Evolutionary conservation across 1,284 basidiomycete species (phyloP).

Genomic region (Moesziomyces sp.): DNA sequence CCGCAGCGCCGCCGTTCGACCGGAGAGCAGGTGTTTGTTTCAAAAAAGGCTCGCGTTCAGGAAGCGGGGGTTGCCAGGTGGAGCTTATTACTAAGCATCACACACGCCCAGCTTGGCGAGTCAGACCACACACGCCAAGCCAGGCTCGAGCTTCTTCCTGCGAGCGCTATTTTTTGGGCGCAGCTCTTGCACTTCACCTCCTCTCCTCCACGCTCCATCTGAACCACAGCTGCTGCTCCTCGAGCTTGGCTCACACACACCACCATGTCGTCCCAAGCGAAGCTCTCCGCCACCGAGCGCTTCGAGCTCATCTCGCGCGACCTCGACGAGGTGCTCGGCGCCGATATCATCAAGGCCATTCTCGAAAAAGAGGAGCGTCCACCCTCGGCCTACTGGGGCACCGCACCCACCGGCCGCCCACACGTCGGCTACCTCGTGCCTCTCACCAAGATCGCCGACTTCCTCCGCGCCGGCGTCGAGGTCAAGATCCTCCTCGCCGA

Average conservation of each 20-base stretch:
- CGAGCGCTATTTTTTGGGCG: neutral
- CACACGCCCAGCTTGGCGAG: slow-evolving; percentile 1
- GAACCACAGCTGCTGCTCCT: neutral
- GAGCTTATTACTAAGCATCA: slow-evolving; percentile 8
- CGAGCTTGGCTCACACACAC: neutral
- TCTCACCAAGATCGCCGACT: slow-evolving; percentile 95
- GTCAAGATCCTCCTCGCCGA: slow-evolving; percentile 92
- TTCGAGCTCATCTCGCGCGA: slow-evolving; percentile 87
- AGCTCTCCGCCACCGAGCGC: slow-evolving; percentile 73
- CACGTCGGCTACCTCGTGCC: slow-evolving; percentile 98
- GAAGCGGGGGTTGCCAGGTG: too few relatives aligned
- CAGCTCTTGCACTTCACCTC: neutral
- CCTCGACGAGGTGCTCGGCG: slow-evolving; percentile 88
- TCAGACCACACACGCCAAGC: slow-evolving; percentile 4
- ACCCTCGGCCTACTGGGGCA: slow-evolving; percentile 73
- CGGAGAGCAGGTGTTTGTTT: too few relatives aligned
- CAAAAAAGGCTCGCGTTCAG: too few relatives aligned
- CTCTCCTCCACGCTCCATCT: neutral
- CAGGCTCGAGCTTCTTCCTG: slow-evolving; percentile 13
- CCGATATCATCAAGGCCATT: slow-evolving; percentile 83
- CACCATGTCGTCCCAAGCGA: slow-evolving; percentile 35
- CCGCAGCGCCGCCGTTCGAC: too few relatives aligned
- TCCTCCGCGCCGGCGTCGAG: slow-evolving; percentile 89
- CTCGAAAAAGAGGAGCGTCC: slow-evolving; percentile 74
- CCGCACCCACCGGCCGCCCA: slow-evolving; percentile 89